These are phyloP conservation scores for Hypoxylon sp. DNA, from an alignment of 2,329 filamentous ascomycete species.

Conservation along the genomic window DNA sequence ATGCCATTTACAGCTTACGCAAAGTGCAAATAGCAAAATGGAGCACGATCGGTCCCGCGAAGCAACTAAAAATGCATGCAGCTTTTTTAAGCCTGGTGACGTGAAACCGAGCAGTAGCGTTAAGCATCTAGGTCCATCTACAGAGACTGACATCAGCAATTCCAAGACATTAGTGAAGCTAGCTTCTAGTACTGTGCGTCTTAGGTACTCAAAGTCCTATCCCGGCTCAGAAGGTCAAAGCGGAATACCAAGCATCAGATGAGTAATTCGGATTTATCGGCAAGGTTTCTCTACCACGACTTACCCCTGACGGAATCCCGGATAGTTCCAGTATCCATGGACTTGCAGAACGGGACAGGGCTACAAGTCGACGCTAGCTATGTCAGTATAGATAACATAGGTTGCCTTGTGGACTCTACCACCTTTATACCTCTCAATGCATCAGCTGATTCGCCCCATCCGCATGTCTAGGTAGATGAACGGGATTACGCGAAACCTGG, in stretches of 20 bases:
- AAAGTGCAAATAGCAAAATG: not conserved
- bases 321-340: not conserved
- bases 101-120: not conserved
- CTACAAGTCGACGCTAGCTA: not conserved
- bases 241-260: not conserved
- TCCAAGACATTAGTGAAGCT: not conserved
- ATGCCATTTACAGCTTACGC: not conserved
- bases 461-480: not conserved
- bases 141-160: not conserved
- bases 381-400: not conserved
- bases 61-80: not conserved
- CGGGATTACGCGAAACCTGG: not conserved
- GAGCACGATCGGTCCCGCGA: not conserved
- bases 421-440: not conserved
- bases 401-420: not conserved
- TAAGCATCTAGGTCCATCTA: not conserved
- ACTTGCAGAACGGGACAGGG: not conserved
- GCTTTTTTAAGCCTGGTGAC: not conserved
- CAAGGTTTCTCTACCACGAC: not conserved
- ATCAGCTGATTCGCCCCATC: not conserved
- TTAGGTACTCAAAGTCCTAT: not conserved
- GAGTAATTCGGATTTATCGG: not conserved
- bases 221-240: not conserved
- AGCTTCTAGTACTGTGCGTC: not conserved
- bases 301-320: not conserved